Evolutionary conservation across 306 rosid species (phyloP).

Genomic region (Vachellia collinsii): DNA sequence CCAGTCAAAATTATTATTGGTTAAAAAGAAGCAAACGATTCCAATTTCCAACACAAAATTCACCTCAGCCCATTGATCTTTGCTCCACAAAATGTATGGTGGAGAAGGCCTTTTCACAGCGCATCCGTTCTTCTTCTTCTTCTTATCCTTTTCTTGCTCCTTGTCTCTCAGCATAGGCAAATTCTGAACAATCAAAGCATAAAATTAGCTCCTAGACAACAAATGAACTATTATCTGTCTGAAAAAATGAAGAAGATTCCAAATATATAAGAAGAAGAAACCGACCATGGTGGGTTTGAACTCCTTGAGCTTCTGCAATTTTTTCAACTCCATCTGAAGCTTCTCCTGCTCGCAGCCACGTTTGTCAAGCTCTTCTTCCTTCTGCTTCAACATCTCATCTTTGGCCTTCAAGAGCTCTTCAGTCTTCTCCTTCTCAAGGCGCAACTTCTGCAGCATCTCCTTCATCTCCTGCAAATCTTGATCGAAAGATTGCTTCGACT

Average conservation of each 20-base stretch:
- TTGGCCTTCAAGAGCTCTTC: conserved; percentile 77
- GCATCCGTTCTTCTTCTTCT: conserved; percentile 53
- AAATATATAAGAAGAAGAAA: not conserved
- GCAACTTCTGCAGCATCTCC: conserved; percentile 62
- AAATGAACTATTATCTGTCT: not conserved
- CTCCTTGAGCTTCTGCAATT: conserved; percentile 83
- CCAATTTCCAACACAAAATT: no score
- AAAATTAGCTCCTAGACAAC: not conserved
- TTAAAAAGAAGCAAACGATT: not conserved
- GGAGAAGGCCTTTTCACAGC: conserved; percentile 80
- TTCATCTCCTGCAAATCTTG: conserved; percentile 81
- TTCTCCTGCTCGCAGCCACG: conserved; percentile 69
- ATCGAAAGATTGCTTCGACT: conserved; percentile 60
- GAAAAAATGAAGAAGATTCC: not conserved
- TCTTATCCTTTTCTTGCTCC: conserved; percentile 65
- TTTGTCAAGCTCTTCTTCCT: conserved; percentile 71
- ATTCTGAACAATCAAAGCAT: conserved; percentile 44
- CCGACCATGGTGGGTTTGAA: conserved; percentile 86
- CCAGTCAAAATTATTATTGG: not conserved
- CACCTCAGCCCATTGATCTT: conserved; percentile 91
- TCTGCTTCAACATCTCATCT: conserved; percentile 70
- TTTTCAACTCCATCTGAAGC: conserved; percentile 77
- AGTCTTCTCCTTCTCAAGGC: conserved; percentile 80
- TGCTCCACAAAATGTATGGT: conserved; percentile 85
- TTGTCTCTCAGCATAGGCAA: conserved; percentile 65